phyloP scores from a whole-genome alignment of 306 rosid genomes.

The Cicer cuneatum region DNA sequence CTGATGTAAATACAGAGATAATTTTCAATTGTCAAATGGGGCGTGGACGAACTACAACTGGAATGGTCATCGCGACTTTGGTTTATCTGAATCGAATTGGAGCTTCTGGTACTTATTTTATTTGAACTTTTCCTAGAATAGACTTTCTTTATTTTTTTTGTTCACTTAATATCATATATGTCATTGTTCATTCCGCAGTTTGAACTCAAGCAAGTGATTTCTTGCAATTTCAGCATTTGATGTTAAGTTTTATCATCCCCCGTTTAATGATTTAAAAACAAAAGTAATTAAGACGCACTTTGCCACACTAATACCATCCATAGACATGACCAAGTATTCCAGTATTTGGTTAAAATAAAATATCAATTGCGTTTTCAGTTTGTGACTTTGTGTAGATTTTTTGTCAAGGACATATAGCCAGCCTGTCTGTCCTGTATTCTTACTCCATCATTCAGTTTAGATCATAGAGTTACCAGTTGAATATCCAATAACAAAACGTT shows the following conservation, averaged over 20 bases:
- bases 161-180: constrained; percentile 25
- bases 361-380: constrained; percentile 23
- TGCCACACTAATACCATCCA: neutral
- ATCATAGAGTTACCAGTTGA: constrained; percentile 23
- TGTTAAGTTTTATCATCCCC: neutral
- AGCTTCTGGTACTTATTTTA: constrained; percentile 65
- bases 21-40: constrained; percentile 99
- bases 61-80: constrained; percentile 96
- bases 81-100: constrained; percentile 82
- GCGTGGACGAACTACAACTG: constrained; percentile 93
- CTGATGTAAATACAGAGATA: constrained; percentile 73
- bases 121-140: neutral
- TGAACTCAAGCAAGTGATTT: constrained; percentile 25
- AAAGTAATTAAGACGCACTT: constrained; percentile 11
- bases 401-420: constrained; percentile 23
- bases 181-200: neutral
- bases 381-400: neutral
- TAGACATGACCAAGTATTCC: constrained; percentile 13
- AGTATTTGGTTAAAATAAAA: constrained; percentile 27
- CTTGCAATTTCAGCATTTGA: constrained; percentile 20
- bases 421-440: constrained; percentile 24
- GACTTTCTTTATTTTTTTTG: constrained; percentile 30
- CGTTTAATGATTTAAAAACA: neutral
- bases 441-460: constrained; percentile 20
- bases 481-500: constrained; percentile 32